These are phyloP conservation scores for Macrolepiota albuminosa DNA, from an alignment of 768 basidiomycete species.

Conservation along the genomic window DNA sequence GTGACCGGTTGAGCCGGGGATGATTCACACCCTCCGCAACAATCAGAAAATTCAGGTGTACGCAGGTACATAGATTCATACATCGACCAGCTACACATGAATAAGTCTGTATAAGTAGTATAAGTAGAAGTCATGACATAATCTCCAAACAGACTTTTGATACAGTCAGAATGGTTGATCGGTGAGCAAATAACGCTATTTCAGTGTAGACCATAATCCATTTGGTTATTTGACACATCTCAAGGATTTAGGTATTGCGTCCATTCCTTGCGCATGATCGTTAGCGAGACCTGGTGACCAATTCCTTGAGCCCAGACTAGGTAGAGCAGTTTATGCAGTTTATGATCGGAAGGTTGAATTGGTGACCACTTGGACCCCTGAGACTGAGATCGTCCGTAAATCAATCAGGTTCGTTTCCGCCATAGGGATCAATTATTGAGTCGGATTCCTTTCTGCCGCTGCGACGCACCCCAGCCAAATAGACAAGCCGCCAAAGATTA, in stretches of 20 bases:
- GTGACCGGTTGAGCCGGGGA: conserved; percentile 8
- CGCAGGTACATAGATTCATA: neutral
- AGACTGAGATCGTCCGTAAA: conserved; percentile 57
- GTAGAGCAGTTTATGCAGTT: no score
- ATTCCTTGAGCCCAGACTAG: conserved; percentile 26
- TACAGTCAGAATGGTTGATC: neutral
- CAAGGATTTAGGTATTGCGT: neutral
- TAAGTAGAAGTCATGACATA: neutral
- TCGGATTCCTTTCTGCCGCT: conserved; percentile 41
- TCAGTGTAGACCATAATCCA: neutral
- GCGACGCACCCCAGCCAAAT: no score
- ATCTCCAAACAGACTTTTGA: no score
- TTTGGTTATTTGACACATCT: neutral
- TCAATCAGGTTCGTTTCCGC: neutral
- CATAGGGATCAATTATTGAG: neutral
- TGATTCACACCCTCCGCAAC: neutral
- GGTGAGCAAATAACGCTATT: neutral
- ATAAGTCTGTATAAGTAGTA: neutral
- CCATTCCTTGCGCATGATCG: conserved; percentile 22
- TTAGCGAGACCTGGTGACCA: conserved; percentile 29
- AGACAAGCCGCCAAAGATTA: no score
- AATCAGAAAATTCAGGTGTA: no score
- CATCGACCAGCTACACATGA: neutral
- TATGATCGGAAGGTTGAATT: neutral
- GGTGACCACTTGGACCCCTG: conserved; percentile 34